Base-by-base conservation (phyloP, 495 filamentous ascomycete genomes). In the Aspergillus mulundensis region DNA sequence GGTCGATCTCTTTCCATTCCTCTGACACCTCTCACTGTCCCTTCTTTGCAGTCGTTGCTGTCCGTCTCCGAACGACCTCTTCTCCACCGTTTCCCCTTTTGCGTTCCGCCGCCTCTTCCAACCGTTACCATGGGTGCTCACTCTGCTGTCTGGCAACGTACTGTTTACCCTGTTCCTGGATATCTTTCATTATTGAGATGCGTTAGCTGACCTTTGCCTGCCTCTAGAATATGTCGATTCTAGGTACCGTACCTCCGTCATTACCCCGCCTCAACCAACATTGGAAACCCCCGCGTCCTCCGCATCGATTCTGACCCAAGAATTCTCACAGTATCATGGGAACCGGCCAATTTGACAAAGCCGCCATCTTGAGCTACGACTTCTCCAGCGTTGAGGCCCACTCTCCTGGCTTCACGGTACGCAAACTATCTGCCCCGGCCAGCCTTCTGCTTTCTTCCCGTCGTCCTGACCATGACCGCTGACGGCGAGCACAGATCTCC, bases 321-420 rank as follows among this genome's bases (percentile, higher is more conserved):
- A 42, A 50, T 47, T 50, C 28, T 55, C 48, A 20, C 56, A 92
- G 92, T 83, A 83, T 97, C 61, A 82, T 97, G 66, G 89, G 81
- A 75, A 85, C 80, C 61, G 85, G 85, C 64, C 87, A 94, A 71
- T 75, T 96, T 72, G 88, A 94, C 79, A 86, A 88, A 75, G 94
- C 84, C 63, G 89, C 88, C 66, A 95, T 97, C 71, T 84, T 93
- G 76, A 89, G 85, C 73, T 75, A 72, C 56, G 85, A 87, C 58
- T 90, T 91, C 66, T 87, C 89, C 67, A 89, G 85, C 68, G 78
- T 86, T 61, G 96, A 92, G 90, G 92, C 92, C 54, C 66, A 76
- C n/a, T 81, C 84, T 19, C 16, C 79, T 18, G 82, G 77, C 57
- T 95, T 95, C 77, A 71, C 70, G 60, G 91, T 95, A 85, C 67